phyloP scores from a whole-genome alignment of 306 rosid genomes.

The Prunus salicina region DNA sequence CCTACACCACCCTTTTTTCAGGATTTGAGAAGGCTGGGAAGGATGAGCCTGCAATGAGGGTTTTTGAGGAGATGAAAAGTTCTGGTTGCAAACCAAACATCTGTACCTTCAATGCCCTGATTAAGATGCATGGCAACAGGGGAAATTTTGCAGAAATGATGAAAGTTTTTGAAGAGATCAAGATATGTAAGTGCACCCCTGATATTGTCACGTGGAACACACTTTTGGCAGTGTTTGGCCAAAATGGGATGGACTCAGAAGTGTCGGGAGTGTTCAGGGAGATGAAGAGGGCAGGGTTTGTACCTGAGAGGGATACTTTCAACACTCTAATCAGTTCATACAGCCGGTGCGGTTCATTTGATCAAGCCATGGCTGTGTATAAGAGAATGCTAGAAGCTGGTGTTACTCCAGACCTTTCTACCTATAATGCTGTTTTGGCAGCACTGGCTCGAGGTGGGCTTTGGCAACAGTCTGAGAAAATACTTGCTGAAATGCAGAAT shows the following conservation, averaged over 20 bases:
- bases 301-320: constrained; percentile 86
- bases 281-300: constrained; percentile 96
- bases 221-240: constrained; percentile 90
- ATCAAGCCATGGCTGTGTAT: constrained; percentile 79
- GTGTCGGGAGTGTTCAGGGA: constrained; percentile 82
- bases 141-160: constrained; percentile 85
- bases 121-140: constrained; percentile 90
- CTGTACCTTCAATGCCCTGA: constrained; percentile 82
- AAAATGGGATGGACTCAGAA: constrained; percentile 77
- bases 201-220: constrained; percentile 97
- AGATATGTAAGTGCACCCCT: constrained; percentile 53
- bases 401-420: constrained; percentile 78
- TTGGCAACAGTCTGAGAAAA: constrained; percentile 86
- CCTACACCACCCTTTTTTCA: constrained; percentile 84
- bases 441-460: constrained; percentile 93
- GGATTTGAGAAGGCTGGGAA: constrained; percentile 82
- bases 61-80: constrained; percentile 64
- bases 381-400: constrained; percentile 88
- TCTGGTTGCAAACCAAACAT: constrained; percentile 81
- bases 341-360: constrained; percentile 82
- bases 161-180: constrained; percentile 77
- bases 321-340: constrained; percentile 85
- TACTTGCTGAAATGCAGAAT: constrained; percentile 74
- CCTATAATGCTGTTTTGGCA: constrained; percentile 84
- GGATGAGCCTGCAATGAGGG: constrained; percentile 62